A percentile compares a stretch with the other conserved stretches of the same genome.
These are phyloP conservation scores for Gonium pectorale DNA, from an alignment of 139 green algal genomes.

Conservation along the genomic window DNA sequence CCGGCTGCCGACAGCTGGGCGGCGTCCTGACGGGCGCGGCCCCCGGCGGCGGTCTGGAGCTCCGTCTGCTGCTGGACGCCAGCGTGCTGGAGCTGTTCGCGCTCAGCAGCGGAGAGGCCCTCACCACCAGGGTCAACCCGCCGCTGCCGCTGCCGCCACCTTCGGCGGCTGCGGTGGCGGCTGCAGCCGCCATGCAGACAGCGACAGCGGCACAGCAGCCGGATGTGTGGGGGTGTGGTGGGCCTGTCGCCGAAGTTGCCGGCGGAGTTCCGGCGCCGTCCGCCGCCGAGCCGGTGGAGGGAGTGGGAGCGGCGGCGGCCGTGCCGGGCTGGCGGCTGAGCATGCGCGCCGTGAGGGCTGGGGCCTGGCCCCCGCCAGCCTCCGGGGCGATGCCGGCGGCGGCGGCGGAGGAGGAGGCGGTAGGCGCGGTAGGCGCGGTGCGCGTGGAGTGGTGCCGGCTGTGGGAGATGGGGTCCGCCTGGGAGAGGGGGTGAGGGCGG, in stretches of 20 bases:
- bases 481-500: no score
- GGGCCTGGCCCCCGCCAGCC: no score
- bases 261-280: neutral
- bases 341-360: no score
- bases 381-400: neutral
- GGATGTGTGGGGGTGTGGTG: neutral
- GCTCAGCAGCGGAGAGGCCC: conserved; percentile 13
- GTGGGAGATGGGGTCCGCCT: conserved; percentile 17
- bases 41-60: neutral
- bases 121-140: conserved; percentile 25
- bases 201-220: no score
- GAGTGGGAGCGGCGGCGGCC: neutral
- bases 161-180: neutral
- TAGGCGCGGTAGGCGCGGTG: neutral
- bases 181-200: neutral
- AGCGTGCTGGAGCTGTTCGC: conserved; percentile 18
- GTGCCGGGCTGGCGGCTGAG: neutral
- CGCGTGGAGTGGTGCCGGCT: neutral
- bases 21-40: neutral
- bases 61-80: conserved; percentile 22
- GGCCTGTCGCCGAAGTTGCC: neutral
- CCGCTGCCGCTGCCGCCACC: neutral
- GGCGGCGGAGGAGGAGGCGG: neutral
- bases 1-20: neutral
- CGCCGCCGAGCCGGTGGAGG: neutral